Evolutionary conservation across 768 basidiomycete species (phyloP).

Genomic region (Amyloporia xantha): DNA sequence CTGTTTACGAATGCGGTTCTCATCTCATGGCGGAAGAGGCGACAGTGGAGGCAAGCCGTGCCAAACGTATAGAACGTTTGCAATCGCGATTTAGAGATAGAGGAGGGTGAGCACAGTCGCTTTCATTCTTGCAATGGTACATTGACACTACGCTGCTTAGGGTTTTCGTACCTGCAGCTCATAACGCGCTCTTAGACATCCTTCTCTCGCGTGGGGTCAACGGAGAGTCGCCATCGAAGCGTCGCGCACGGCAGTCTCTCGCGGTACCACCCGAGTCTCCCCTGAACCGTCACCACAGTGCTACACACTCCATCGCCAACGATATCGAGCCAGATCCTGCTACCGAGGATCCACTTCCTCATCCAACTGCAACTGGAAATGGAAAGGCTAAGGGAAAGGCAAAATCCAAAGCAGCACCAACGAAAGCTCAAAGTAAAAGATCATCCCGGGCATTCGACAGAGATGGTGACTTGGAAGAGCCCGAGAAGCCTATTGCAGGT

Average conservation of each 20-base stretch:
- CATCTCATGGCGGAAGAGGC: not conserved
- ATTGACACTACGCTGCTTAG: constrained; percentile 22
- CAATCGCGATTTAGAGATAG: constrained; percentile 62
- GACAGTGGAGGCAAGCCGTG: constrained; percentile 53
- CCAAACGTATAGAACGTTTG: constrained; percentile 52
- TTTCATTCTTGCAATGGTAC: not conserved
- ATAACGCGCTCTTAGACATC: constrained; percentile 45
- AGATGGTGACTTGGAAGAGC: too few relatives aligned
- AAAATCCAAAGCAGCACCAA: too few relatives aligned
- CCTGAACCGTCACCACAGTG: constrained; percentile 8
- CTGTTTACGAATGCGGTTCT: not conserved
- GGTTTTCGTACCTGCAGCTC: constrained; percentile 45
- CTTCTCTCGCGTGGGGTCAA: constrained; percentile 44
- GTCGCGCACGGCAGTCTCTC: not conserved
- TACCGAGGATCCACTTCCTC: too few relatives aligned
- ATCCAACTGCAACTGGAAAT: too few relatives aligned
- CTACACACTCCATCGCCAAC: constrained; percentile 5
- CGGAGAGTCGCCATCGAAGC: constrained; percentile 39
- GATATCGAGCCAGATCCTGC: too few relatives aligned
- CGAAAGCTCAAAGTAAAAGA: too few relatives aligned
- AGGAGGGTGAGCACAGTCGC: constrained; percentile 24
- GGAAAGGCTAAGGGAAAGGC: too few relatives aligned
- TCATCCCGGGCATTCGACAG: too few relatives aligned
- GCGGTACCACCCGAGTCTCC: constrained; percentile 8
- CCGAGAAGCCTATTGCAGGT: too few relatives aligned